A percentile compares a stretch with the other conserved stretches of the same genome.
Evolutionary conservation across 2,329 filamentous ascomycete species (phyloP).

Genomic region (Daldinia eschscholtzii): DNA sequence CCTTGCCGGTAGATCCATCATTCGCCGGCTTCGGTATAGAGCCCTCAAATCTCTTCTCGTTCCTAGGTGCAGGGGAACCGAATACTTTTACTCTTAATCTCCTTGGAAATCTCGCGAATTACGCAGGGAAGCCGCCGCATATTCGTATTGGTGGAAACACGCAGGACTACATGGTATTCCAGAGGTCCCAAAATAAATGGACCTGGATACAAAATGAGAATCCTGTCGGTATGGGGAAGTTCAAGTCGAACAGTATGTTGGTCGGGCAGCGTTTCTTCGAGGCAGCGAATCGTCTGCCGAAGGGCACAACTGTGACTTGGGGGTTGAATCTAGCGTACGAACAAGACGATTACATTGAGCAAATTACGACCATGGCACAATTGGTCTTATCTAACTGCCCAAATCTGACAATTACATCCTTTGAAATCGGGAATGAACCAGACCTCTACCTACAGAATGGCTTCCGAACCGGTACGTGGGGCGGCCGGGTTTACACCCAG

Average conservation of each 20-base stretch:
- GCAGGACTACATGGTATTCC: constrained; percentile 63
- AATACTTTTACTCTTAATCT: too few relatives aligned
- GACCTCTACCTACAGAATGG: constrained; percentile 55
- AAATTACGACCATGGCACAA: constrained; percentile 56
- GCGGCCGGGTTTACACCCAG: constrained; percentile 58
- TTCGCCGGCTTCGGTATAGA: too few relatives aligned
- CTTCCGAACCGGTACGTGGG: constrained; percentile 60
- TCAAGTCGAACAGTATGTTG: constrained; percentile 59
- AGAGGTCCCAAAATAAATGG: constrained; percentile 54
- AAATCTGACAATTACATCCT: constrained; percentile 48
- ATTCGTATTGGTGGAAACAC: constrained; percentile 65
- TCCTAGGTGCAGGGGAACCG: too few relatives aligned
- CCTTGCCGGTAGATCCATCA: too few relatives aligned
- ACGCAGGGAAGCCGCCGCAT: constrained; percentile 62
- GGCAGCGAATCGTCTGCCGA: constrained; percentile 62
- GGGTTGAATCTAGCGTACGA: constrained; percentile 64
- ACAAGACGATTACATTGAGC: constrained; percentile 58
- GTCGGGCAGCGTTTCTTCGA: constrained; percentile 63
- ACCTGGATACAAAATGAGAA: constrained; percentile 55
- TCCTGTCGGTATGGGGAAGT: constrained; percentile 55
- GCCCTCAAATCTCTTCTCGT: too few relatives aligned
- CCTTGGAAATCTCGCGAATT: constrained; percentile 50
- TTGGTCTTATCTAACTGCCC: constrained; percentile 43
- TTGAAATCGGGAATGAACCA: constrained; percentile 52
- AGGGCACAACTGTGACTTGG: constrained; percentile 62